Evolutionary conservation across 495 filamentous ascomycete genomes (phyloP), one percentile per base, ranked within the genome.

Genomic region (Pyrenula aspistea): DNA sequence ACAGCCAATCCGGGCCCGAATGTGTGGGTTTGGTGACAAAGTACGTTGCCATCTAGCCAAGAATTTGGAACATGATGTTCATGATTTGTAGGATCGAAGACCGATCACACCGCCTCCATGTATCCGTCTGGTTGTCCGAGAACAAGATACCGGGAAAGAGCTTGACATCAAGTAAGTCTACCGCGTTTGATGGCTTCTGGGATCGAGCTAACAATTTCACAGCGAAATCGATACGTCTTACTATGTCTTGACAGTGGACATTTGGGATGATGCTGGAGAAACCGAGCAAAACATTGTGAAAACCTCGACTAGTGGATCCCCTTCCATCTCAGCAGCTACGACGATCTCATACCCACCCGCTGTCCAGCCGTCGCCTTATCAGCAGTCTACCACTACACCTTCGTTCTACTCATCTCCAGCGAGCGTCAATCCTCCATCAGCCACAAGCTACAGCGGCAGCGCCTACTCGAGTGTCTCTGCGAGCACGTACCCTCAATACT

Each of bases 21-120:
- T 98, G 93, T 98, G 93, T 75, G 93, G 93, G 1, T 98, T 96
- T 75, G 93, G 93, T 55, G 93, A 98, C 70, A 98, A 98, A 80
- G 91, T 95, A 67, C 36, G 75, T 65, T 53, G 55, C 64, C 4
- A 47, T 8, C 12, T 50, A 22, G 21, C 20, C 52, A 48, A 52
- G 31, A 15, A 42, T 15, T 42, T 53, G 22, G n/a, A 24, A 19
- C 12, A 22, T 49, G 15, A 42, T 19, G 22, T 15, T 51, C 22
- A 24, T 1, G 22, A 20, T 20, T 10, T 21, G 55, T 65, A 96
- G 89, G 93, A 98, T 68, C 87, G 93, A 63, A 80, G 93, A 59
- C 93, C 93, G 22, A 96, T 98, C 67, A 96, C 93, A 24, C 93
- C 93, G 25, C 93, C 93, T 22, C 93, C 93, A 10, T 96, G 92